Conservation (phyloP, 306 rosid species). For the Vigna unguiculata region DNA sequence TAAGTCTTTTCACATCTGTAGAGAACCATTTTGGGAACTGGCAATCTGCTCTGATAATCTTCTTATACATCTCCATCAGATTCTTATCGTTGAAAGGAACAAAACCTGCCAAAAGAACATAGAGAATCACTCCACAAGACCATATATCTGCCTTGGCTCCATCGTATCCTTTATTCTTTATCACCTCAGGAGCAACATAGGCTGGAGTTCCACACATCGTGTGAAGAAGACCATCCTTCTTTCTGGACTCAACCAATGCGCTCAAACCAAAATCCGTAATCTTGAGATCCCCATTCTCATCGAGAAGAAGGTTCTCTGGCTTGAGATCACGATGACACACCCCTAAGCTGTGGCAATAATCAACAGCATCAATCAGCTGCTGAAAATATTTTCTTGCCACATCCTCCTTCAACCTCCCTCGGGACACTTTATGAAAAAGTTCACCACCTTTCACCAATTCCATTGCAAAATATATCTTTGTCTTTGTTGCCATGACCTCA, state of each 20-base stretch:
- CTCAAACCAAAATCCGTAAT: conserved; percentile 71
- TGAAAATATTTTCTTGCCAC: conserved; percentile 67
- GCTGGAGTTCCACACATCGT: conserved; percentile 75
- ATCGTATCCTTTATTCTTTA: conserved; percentile 68
- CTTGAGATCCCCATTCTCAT: conserved; percentile 71
- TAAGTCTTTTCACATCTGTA: conserved; percentile 56
- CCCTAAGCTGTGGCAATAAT: conserved; percentile 66
- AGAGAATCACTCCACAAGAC: conserved; percentile 83
- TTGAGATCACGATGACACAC: conserved; percentile 72
- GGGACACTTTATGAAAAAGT: conserved; percentile 60
- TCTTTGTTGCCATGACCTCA: conserved; percentile 77
- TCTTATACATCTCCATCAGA: conserved; percentile 65
- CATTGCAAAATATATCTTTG: conserved; percentile 72
- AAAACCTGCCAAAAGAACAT: conserved; percentile 70
- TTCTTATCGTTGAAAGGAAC: conserved; percentile 71
- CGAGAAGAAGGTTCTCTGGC: conserved; percentile 68
- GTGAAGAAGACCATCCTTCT: conserved; percentile 65
- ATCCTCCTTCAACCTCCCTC: conserved; percentile 65
- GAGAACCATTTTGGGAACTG: conserved; percentile 68
- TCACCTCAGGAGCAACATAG: conserved; percentile 73
- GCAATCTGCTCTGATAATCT: conserved; percentile 65
- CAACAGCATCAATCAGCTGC: conserved; percentile 68
- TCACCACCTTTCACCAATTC: conserved; percentile 71
- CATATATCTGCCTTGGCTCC: conserved; percentile 79
- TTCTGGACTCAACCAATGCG: conserved; percentile 56